These are phyloP conservation scores for Cryoendolithus antarcticus DNA, from an alignment of 2,329 filamentous ascomycete species.

Conservation along the genomic window DNA sequence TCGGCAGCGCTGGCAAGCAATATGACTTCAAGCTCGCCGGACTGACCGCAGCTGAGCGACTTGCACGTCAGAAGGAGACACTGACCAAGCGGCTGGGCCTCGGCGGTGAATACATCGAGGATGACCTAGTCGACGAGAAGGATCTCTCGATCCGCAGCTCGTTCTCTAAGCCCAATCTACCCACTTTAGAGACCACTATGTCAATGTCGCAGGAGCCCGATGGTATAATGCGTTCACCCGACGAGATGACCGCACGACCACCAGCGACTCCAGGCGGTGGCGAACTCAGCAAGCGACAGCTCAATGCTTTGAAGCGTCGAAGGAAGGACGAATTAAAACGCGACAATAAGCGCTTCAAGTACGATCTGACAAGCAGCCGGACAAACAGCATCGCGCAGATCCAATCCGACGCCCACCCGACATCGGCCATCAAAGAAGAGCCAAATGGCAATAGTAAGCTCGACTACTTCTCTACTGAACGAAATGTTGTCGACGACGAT, in stretches of 20 bases:
- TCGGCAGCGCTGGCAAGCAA: conserved; percentile 68
- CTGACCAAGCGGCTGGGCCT: conserved; percentile 71
- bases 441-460: conserved; percentile 35
- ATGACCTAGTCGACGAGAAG: conserved; percentile 60
- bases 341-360: conserved; percentile 65
- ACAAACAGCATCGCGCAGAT: conserved; percentile 48
- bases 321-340: conserved; percentile 81
- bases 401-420: conserved; percentile 41
- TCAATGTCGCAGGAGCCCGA: conserved; percentile 28
- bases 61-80: conserved; percentile 83
- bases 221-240: conserved; percentile 17
- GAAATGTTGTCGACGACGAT: conserved; percentile 70
- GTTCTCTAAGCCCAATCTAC: conserved; percentile 25
- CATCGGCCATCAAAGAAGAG: conserved; percentile 46
- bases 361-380: conserved; percentile 62
- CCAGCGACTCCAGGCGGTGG: conserved; percentile 17
- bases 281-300: conserved; percentile 74
- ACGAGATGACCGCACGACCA: conserved; percentile 15
- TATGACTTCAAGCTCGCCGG: conserved; percentile 75
- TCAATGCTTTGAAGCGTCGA: conserved; percentile 90
- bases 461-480: conserved; percentile 87
- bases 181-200: conserved; percentile 40
- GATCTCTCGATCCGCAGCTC: conserved; percentile 40
- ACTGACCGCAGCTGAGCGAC: conserved; percentile 66
- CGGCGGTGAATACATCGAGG: conserved; percentile 70